These are phyloP conservation scores for Diacronema lutheri DNA, from an alignment of 78 protist species.

Conservation along the genomic window DNA sequence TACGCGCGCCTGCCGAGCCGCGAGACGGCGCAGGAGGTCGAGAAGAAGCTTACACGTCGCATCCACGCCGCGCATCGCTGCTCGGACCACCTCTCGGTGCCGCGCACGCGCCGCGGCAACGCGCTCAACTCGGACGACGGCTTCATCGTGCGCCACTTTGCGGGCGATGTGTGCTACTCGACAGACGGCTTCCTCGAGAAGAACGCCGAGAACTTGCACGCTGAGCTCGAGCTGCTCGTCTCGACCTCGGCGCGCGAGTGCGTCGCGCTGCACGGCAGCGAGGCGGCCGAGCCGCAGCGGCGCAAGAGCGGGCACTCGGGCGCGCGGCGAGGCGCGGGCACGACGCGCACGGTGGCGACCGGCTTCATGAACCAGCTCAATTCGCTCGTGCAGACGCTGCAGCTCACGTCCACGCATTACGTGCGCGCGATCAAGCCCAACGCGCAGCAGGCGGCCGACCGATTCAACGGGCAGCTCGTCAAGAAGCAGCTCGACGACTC, in stretches of 20 bases:
- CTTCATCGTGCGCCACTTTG: neutral
- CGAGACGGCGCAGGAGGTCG: no score
- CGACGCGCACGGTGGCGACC: neutral
- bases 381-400: neutral
- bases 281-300: no score
- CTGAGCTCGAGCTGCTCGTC: neutral
- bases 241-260: no score
- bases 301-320: no score
- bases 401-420: neutral
- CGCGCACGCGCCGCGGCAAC: no score
- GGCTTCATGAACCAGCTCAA: slow-evolving; percentile 2
- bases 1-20: no score
- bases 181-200: slow-evolving; percentile 6
- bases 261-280: no score
- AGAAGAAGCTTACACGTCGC: no score
- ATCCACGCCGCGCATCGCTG: no score
- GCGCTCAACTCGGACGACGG: neutral
- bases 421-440: slow-evolving; percentile 36
- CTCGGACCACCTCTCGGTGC: no score
- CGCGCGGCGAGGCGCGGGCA: no score
- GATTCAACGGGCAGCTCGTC: neutral
- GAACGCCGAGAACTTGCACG: slow-evolving; percentile 14
- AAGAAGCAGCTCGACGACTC: neutral
- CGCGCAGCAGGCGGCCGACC: neutral
- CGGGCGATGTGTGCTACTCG: neutral